Conservation (phyloP, 805 yeast species). For the Nematodospora valgi region DNA sequence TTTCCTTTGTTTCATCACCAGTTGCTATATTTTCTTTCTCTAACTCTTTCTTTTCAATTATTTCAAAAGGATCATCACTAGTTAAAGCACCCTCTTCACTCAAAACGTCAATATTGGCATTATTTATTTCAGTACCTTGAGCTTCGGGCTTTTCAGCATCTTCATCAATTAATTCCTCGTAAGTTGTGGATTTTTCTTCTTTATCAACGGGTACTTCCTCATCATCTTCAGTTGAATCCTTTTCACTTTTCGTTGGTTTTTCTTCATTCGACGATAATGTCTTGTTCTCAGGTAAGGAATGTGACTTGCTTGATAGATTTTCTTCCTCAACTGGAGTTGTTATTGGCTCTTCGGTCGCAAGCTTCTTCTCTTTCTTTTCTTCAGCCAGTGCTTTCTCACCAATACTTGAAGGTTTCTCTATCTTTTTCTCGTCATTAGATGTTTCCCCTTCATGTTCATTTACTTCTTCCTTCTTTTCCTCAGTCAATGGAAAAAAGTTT, state of each 20-base stretch:
- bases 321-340: background rate
- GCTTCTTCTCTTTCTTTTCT: background rate
- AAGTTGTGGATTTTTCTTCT: background rate
- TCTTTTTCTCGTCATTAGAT: background rate
- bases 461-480: constrained; percentile 1
- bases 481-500: background rate
- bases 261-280: background rate
- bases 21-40: constrained; percentile 1
- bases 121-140: constrained; percentile 1
- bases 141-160: constrained; percentile 1
- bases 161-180: constrained; percentile 4
- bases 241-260: background rate
- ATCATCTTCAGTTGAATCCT: background rate
- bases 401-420: background rate
- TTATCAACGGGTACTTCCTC: background rate
- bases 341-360: background rate
- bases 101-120: constrained; percentile 1
- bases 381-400: background rate
- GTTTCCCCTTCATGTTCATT: background rate
- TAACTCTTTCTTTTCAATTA: constrained; percentile 3
- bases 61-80: constrained; percentile 2
- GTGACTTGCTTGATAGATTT: background rate
- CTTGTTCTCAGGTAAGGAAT: background rate
- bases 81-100: constrained; percentile 6
- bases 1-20: constrained; percentile 1